Evolutionary conservation across 2,329 filamentous ascomycete species (phyloP).

Genomic region (Colletotrichum neosansevieriae): DNA sequence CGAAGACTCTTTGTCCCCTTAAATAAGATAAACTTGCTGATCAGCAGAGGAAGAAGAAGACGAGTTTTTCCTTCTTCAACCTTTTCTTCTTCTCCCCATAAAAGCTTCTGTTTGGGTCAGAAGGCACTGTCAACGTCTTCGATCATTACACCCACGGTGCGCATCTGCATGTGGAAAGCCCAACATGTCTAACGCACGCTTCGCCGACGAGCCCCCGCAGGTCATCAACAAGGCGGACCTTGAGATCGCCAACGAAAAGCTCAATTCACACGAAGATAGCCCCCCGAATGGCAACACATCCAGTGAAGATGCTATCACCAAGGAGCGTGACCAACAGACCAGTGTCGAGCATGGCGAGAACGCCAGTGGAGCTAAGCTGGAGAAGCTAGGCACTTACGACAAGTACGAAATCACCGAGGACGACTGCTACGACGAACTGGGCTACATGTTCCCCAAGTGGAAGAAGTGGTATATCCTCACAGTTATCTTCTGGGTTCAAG

Average conservation of each 20-base stretch:
- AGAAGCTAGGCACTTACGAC: constrained; percentile 54
- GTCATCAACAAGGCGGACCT: constrained; percentile 52
- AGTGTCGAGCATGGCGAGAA: constrained; percentile 45
- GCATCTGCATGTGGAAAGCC: constrained; percentile 46
- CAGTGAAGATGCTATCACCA: not conserved
- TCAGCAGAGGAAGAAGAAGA: too few relatives aligned
- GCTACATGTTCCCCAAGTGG: constrained; percentile 68
- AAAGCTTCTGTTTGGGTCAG: not conserved
- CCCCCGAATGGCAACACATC: not conserved
- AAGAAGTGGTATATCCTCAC: constrained; percentile 81
- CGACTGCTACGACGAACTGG: constrained; percentile 75
- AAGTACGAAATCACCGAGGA: constrained; percentile 63
- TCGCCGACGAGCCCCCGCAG: constrained; percentile 53
- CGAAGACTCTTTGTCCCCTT: too few relatives aligned
- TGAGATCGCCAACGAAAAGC: constrained; percentile 51
- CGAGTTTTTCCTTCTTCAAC: too few relatives aligned
- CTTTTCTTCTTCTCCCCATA: not conserved
- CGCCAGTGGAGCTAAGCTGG: constrained; percentile 42
- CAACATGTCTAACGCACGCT: constrained; percentile 44
- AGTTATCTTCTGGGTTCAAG: constrained; percentile 80
- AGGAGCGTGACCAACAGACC: not conserved
- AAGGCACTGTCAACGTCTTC: not conserved
- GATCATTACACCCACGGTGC: not conserved
- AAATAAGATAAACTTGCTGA: too few relatives aligned
- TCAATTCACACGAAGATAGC: constrained; percentile 45